Percentiles rank a stretch among this genome's conserved stretches.
Conservation (phyloP, 75 land plant genomes). For the Sequoiadendron giganteum region DNA sequence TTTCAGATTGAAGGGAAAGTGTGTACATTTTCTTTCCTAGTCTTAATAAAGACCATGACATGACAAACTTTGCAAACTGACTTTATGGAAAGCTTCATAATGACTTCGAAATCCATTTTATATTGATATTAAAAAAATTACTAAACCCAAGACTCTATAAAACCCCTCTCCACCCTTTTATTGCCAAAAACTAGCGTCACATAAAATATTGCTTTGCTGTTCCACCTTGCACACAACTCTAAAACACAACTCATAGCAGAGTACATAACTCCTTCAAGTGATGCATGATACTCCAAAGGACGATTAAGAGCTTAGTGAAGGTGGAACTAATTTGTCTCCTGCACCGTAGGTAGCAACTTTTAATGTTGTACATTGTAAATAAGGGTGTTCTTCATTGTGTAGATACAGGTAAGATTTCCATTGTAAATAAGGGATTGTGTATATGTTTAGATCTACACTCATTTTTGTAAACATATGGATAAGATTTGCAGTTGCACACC, state of each 20-base stretch:
- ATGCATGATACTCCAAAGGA: neutral
- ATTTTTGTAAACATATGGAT: too few relatives aligned
- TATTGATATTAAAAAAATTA: too few relatives aligned
- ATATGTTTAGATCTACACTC: too few relatives aligned
- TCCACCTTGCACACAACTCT: neutral
- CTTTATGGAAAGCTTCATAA: too few relatives aligned
- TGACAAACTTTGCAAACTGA: too few relatives aligned
- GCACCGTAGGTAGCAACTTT: neutral
- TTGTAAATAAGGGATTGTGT: too few relatives aligned
- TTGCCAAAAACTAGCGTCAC: too few relatives aligned
- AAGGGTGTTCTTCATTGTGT: neutral
- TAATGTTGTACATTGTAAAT: neutral
- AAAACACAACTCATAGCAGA: neutral
- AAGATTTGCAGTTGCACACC: too few relatives aligned
- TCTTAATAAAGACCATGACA: too few relatives aligned
- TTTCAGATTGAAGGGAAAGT: neutral
- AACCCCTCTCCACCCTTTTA: too few relatives aligned
- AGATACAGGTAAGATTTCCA: neutral
- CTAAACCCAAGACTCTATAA: too few relatives aligned
- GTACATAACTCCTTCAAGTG: neutral
- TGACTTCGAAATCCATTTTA: too few relatives aligned
- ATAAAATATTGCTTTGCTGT: neutral
- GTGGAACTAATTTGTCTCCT: neutral
- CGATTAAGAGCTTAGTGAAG: neutral
- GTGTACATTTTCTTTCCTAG: neutral